Base-by-base conservation (phyloP, 768 basidiomycete genomes). In the Podaxis mareebaensis region DNA sequence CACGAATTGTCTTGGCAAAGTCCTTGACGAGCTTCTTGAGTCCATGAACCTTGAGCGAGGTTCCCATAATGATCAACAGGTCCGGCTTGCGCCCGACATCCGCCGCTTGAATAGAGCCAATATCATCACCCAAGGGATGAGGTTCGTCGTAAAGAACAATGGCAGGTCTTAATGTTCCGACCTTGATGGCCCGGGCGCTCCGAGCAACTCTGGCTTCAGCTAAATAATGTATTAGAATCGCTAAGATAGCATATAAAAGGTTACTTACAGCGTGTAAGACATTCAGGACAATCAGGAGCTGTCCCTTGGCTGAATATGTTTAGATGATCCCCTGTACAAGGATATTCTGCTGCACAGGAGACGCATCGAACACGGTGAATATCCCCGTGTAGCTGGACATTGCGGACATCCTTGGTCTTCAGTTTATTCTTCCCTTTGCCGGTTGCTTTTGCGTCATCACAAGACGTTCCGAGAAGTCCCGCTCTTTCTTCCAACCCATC, bases 81-180 rank as follows among this genome's bases (percentile, higher is more conserved):
- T 99, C 96, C 2, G 97, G 96, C 70, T 85, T 89, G 58, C 88
- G 86, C 15, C 79, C 75, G 4, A 97, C 73, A 72, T 99, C 96
- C 15, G 83, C 78, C 3, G 85, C 78, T 67, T 95, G 91, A 1
- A 97, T 89, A 48, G 76, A 72, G 40, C 93, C 95, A 67, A 99
- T 98, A 49, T 95, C 92, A 66, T 98, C 95, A 2, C 94, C 94
- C 30, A 93, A 81, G 8, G 93, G 96, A 76, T 95, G 94, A 0
- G 91, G 83, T 74, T 99, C 96, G 71, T 96, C 94, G 73, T 99
- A 99, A 2, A 99, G 82, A 12, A 98, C 94, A 63, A 99, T 93
- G 6, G 92, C 90, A 5, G 96, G 96, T 11, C 96, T 90, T 12
- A 99, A 85, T n/a, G 81, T 86, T 15, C 96, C 96, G 48, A 95